Evolutionary conservation across 2,329 filamentous ascomycete genomes (phyloP), one percentile per base, ranked within the genome.

Genomic region (Aphanocladium album): DNA sequence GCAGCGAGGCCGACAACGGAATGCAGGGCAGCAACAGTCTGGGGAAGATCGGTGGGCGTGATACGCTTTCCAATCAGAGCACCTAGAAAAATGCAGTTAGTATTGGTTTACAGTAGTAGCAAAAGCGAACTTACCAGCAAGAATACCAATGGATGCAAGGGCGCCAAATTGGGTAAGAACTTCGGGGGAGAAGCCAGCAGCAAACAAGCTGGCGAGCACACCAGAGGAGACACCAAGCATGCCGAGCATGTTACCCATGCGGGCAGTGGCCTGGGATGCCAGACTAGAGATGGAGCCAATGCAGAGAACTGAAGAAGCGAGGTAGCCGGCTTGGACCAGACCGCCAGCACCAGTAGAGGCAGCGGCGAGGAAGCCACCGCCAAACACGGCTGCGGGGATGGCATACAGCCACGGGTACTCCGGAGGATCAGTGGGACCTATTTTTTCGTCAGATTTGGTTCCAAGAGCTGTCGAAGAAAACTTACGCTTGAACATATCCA

Each of bases 381-480:
- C 89, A 65, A 93, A 96, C 0, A 96, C 68, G 3, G 85, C 77
- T 17, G 85, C 91, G 0, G 91, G 91, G 60, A 96, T 78, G 1
- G 86, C 89, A 69, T 95, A 96, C 1, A 96, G 77, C 89, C 90
- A 96, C 0, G 90, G 89, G 65, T 93, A 96, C 71, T 96, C 92
- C 0, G 89, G 86, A 35, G 91, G 92, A 66, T 96, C 92, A 5
- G 90, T 95, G 27, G 90, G 88, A 14, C 87, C 84, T 83, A 58
- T 53, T 6, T 2, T 2, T 6, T 25, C 16, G 47, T 72, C 59
- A 71, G 33, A 37, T 47, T 46, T 17, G 17, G 6, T n/a, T n/a
- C 27, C 21, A 12, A 0, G 12, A 1, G 25, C 14, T 19, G 11
- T 11, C 5, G 11, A 8, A 17, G 5, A 17, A 35, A 5, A 47